A percentile compares a stretch with the other conserved stretches of the same genome.
Conservation (phyloP, 306 rosid species). For the Rosa rugosa region DNA sequence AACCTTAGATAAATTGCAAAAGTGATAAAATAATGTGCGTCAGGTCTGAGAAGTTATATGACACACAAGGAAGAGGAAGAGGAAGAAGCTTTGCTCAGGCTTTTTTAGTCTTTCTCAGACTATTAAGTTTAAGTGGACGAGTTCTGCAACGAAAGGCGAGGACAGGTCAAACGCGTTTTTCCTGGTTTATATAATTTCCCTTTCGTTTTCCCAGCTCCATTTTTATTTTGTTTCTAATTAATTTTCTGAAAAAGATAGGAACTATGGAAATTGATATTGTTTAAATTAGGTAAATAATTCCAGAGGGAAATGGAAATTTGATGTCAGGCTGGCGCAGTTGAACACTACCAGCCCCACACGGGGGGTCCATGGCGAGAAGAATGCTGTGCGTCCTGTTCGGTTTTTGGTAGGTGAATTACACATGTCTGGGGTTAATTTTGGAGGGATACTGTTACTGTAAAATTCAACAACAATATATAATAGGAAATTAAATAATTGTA, state of each 20-base stretch:
- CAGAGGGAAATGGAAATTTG: background rate
- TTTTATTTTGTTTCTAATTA: too few species aligned
- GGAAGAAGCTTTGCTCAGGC: background rate
- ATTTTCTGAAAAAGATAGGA: too few species aligned
- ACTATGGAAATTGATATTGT: background rate
- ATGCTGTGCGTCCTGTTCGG: background rate
- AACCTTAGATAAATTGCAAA: background rate
- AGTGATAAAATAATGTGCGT: background rate
- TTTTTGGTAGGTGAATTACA: background rate
- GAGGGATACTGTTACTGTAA: background rate
- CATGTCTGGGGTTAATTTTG: background rate
- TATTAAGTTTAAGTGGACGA: constrained; percentile 4
- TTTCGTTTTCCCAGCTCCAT: too few species aligned
- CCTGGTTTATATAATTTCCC: background rate
- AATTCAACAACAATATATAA: background rate
- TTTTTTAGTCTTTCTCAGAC: background rate
- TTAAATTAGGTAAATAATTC: background rate
- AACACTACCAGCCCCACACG: constrained; percentile 11
- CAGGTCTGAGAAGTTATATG: background rate
- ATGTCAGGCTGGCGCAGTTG: background rate
- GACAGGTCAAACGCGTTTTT: constrained; percentile 46
- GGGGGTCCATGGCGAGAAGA: constrained; percentile 12
- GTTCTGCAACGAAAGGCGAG: constrained; percentile 13
- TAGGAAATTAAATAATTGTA: background rate
- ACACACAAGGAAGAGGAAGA: background rate